phyloP scores from a whole-genome alignment of 768 basidiomycete species.

The Hypholoma sublateritium region DNA sequence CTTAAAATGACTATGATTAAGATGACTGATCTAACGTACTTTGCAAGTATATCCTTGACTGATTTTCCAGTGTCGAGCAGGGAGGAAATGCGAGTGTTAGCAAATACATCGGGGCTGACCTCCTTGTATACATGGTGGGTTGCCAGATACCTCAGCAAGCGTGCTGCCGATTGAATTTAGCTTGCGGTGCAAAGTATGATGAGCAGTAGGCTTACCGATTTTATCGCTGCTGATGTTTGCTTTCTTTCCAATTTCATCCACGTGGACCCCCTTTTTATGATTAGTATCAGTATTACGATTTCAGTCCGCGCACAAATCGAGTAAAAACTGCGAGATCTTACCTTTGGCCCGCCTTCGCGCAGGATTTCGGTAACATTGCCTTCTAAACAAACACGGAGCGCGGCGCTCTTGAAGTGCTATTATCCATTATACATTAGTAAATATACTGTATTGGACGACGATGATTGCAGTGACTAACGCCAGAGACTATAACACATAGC shows the following conservation, averaged over 20 bases:
- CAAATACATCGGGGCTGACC: constrained; percentile 33
- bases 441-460: constrained; percentile 9
- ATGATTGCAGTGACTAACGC: constrained; percentile 19
- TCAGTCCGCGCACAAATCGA: not conserved
- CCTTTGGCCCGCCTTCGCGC: constrained; percentile 30
- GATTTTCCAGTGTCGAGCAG: constrained; percentile 30
- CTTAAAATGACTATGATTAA: not conserved
- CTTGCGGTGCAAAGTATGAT: not conserved
- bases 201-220: constrained; percentile 26
- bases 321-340: constrained; percentile 1
- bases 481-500: constrained; percentile 18
- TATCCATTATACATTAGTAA: not conserved
- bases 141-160: constrained; percentile 33
- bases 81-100: constrained; percentile 34
- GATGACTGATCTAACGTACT: constrained; percentile 21
- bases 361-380: constrained; percentile 23
- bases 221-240: constrained; percentile 27
- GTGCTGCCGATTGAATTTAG: constrained; percentile 1
- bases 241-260: constrained; percentile 31
- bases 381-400: constrained; percentile 23
- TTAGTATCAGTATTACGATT: not conserved
- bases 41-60: constrained; percentile 22
- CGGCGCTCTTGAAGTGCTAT: constrained; percentile 25
- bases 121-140: constrained; percentile 37
- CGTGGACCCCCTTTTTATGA: constrained; percentile 32